phyloP scores from a whole-genome alignment of 139 green algal species.

The Haematococcus lacustris region DNA sequence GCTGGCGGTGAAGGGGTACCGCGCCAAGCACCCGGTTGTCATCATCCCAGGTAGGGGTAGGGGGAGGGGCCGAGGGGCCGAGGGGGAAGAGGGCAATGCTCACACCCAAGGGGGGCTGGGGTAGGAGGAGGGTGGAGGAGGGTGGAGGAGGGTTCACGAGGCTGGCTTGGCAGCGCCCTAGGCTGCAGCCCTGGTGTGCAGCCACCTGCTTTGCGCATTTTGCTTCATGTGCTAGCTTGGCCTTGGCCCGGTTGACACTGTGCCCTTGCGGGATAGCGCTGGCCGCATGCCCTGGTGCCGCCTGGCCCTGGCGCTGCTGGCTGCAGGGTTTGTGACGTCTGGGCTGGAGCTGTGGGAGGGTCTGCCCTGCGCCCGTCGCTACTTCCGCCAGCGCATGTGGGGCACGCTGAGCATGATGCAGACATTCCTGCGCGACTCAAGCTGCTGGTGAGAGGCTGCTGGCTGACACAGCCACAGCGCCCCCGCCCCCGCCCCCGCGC shows the following conservation, averaged over 20 bases:
- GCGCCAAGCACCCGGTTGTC: slow-evolving; percentile 39
- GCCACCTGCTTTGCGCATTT: neutral
- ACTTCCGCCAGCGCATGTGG: slow-evolving; percentile 64
- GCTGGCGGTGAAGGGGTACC: slow-evolving; percentile 26
- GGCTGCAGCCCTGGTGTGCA: neutral
- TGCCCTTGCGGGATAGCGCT: neutral
- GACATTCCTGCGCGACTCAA: slow-evolving; percentile 26
- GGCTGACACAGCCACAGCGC: too few relatives aligned
- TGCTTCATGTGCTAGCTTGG: neutral
- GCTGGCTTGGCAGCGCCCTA: neutral
- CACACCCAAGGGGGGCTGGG: too few relatives aligned
- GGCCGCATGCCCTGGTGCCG: neutral
- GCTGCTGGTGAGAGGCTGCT: too few relatives aligned
- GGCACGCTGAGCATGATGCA: slow-evolving; percentile 54
- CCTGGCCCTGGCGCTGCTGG: neutral
- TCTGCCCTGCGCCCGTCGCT: slow-evolving; percentile 40
- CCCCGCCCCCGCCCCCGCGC: too few relatives aligned
- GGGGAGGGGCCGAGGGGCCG: neutral
- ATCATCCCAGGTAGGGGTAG: slow-evolving; percentile 1
- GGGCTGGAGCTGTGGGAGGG: slow-evolving; percentile 71
- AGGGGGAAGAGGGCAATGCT: neutral
- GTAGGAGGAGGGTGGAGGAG: neutral
- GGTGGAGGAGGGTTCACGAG: neutral
- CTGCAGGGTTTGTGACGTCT: slow-evolving; percentile 57
- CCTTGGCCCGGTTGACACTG: neutral